Evolutionary conservation across 2,329 filamentous ascomycete species (phyloP).

Genomic region (Fusarium verrucosum): DNA sequence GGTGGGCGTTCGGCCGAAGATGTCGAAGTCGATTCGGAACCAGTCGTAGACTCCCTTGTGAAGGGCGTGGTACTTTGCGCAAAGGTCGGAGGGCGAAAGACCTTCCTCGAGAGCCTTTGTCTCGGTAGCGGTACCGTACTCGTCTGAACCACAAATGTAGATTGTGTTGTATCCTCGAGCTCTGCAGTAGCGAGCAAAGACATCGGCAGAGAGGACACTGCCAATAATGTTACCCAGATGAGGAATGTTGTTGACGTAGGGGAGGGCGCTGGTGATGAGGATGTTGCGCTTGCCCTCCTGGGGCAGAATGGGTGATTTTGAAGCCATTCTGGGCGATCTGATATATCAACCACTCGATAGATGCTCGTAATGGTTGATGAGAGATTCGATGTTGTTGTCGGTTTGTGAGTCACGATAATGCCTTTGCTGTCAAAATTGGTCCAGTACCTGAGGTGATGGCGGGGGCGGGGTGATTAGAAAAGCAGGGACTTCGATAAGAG

Average conservation of each 20-base stretch:
- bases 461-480: conserved; percentile 37
- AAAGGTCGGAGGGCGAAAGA: conserved; percentile 82
- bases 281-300: conserved; percentile 82
- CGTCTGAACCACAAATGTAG: conserved; percentile 87
- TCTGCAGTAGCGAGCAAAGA: conserved; percentile 84
- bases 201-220: conserved; percentile 87
- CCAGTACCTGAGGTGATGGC: conserved; percentile 34
- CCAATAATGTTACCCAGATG: conserved; percentile 92
- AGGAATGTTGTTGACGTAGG: conserved; percentile 79
- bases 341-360: conserved; percentile 2
- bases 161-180: conserved; percentile 81
- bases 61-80: conserved; percentile 90
- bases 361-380: background rate
- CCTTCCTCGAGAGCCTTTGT: conserved; percentile 93
- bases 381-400: background rate
- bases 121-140: conserved; percentile 96
- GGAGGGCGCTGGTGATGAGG: conserved; percentile 89
- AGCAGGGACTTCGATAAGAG: background rate
- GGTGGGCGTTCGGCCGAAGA: conserved; percentile 93
- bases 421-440: conserved; percentile 40
- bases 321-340: conserved; percentile 37
- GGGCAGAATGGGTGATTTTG: conserved; percentile 64
- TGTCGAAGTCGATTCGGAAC: conserved; percentile 95
- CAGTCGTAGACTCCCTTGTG: conserved; percentile 94
- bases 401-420: conserved; percentile 42